Conservation (phyloP, 441 rosid species). For the Caryocar brasiliense region DNA sequence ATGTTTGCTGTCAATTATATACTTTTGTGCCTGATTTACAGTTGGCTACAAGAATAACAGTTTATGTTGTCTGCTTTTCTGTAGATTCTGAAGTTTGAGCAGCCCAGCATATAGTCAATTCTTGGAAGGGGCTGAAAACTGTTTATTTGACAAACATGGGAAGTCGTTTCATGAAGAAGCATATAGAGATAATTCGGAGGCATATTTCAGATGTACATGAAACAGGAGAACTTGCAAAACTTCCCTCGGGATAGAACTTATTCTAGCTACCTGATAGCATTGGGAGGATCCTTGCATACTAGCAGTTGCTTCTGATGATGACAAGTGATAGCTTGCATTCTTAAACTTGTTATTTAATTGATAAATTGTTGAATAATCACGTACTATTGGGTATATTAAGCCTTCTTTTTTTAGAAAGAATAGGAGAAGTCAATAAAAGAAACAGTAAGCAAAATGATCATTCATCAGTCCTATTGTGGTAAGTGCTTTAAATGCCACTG, state of each 20-base stretch:
- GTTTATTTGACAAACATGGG: background rate
- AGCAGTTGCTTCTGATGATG: background rate
- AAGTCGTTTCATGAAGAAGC: slow-evolving; percentile 4
- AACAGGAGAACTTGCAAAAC: slow-evolving; percentile 8
- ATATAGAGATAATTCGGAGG: background rate
- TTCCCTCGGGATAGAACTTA: slow-evolving; percentile 2
- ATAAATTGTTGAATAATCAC: slow-evolving; percentile 7
- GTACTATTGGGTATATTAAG: slow-evolving; percentile 6
- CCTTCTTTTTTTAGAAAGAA: background rate
- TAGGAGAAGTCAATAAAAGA: slow-evolving; percentile 8
- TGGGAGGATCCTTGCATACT: background rate
- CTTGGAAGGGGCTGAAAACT: slow-evolving; percentile 12
- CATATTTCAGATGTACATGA: background rate
- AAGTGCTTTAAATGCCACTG: too few species aligned
- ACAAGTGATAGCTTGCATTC: slow-evolving; percentile 5
- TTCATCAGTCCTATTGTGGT: too few species aligned
- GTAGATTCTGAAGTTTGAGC: slow-evolving; percentile 26
- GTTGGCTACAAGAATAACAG: background rate
- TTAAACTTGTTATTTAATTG: slow-evolving; percentile 15
- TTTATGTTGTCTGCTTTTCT: slow-evolving; percentile 5
- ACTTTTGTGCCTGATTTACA: background rate
- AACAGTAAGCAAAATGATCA: background rate
- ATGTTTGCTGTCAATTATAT: slow-evolving; percentile 2
- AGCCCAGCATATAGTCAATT: slow-evolving; percentile 4
- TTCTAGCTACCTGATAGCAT: slow-evolving; percentile 6